A percentile compares a stretch with the other conserved stretches of the same genome.
phyloP scores from a whole-genome alignment of 257 asterid genomes.

The Echites panduratus region DNA sequence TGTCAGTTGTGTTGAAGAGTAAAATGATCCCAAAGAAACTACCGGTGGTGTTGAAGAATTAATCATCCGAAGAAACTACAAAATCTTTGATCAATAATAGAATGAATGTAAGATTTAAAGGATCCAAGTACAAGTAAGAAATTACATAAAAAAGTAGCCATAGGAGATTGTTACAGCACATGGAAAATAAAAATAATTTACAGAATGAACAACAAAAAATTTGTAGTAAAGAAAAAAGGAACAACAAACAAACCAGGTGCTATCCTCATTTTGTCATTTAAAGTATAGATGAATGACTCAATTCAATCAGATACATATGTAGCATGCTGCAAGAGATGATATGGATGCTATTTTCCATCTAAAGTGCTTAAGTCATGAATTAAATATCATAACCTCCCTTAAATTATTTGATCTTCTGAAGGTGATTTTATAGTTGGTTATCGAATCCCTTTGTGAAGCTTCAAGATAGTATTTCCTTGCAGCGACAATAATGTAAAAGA shows the following conservation, averaged over 20 bases:
- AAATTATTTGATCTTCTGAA: not conserved
- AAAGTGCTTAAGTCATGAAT: not conserved
- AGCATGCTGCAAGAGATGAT: not conserved
- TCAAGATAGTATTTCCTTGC: not conserved
- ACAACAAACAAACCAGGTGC: too few species aligned
- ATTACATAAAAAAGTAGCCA: not conserved
- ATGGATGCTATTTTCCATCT: not conserved
- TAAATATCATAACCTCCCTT: not conserved
- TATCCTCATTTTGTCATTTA: too few species aligned
- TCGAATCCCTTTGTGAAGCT: not conserved
- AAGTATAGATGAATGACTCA: not conserved
- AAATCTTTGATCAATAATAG: not conserved
- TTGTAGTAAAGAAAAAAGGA: too few species aligned
- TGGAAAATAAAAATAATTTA: not conserved
- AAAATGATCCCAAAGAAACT: not conserved
- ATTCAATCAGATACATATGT: not conserved
- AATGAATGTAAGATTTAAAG: not conserved
- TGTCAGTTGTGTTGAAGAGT: not conserved
- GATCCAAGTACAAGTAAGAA: not conserved
- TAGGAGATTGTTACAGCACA: not conserved
- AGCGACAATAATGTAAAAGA: not conserved
- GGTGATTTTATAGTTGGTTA: not conserved
- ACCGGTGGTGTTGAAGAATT: not conserved
- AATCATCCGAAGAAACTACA: not conserved
- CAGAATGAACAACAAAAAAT: not conserved